Conservation (phyloP, 208 protist genomes). For the Crithidia expoeki region DNA sequence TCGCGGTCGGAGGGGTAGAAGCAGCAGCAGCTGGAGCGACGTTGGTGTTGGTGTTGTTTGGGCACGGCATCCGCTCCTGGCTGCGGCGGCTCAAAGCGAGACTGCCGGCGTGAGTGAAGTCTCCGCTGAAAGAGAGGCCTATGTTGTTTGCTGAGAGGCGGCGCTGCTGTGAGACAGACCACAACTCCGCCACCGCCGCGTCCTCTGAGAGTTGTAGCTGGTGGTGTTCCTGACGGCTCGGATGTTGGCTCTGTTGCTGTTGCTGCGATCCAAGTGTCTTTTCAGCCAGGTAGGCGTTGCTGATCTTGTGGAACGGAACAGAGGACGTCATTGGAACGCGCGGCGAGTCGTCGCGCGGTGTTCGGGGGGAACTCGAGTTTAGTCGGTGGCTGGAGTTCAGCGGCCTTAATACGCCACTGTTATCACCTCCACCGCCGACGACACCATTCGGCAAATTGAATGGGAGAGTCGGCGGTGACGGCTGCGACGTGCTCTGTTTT, state of each 20-base stretch:
- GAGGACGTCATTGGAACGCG: neutral
- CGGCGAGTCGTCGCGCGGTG: slow-evolving; percentile 1
- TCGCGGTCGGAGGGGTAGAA: neutral
- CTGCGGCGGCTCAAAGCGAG: slow-evolving; percentile 3
- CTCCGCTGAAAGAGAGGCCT: slow-evolving; percentile 16
- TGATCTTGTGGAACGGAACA: slow-evolving; percentile 2
- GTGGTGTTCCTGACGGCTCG: neutral
- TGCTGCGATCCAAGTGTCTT: neutral
- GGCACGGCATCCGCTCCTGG: slow-evolving; percentile 3
- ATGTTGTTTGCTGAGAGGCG: slow-evolving; percentile 24
- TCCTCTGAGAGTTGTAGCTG: neutral
- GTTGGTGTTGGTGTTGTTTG: neutral
- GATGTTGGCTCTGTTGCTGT: neutral
- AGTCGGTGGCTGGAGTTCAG: neutral
- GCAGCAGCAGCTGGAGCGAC: neutral
- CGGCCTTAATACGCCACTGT: neutral
- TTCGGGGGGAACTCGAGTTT: slow-evolving; percentile 1
- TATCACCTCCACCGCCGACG: neutral
- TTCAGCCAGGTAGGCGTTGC: neutral
- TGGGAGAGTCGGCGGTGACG: neutral
- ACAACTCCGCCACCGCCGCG: neutral
- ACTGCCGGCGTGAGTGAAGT: slow-evolving; percentile 1
- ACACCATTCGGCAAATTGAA: neutral
- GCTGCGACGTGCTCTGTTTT: neutral
- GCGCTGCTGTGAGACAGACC: slow-evolving; percentile 7